Conservation (phyloP, 768 basidiomycete genomes). For the Calocera cornea region DNA sequence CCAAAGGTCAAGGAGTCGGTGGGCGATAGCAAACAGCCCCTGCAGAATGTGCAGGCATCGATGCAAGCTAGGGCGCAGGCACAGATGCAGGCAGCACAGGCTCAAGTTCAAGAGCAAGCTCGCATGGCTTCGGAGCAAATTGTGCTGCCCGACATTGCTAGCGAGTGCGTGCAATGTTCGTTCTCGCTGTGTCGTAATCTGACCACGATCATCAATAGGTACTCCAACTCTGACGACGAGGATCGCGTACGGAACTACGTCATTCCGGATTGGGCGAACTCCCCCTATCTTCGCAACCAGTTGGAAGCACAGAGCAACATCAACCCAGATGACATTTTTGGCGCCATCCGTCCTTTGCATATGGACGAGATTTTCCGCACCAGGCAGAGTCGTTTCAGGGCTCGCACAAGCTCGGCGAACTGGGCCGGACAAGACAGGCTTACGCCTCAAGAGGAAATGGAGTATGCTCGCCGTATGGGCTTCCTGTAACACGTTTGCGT, state of each 20-base stretch:
- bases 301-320: slow-evolving; percentile 72
- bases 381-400: slow-evolving; percentile 67
- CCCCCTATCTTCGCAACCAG: slow-evolving; percentile 68
- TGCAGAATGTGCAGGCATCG: background rate
- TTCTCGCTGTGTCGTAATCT: background rate
- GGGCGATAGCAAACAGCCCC: background rate
- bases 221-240: slow-evolving; percentile 92
- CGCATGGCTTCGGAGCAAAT: slow-evolving; percentile 56
- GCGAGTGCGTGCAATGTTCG: background rate
- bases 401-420: slow-evolving; percentile 86
- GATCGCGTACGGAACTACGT: slow-evolving; percentile 57
- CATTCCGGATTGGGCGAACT: slow-evolving; percentile 82
- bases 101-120: background rate
- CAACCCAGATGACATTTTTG: slow-evolving; percentile 86
- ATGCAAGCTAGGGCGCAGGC: background rate
- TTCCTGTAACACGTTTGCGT: slow-evolving; percentile 24
- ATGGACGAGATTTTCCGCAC: slow-evolving; percentile 92
- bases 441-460: slow-evolving; percentile 68
- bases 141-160: slow-evolving; percentile 59
- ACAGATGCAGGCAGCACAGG: background rate
- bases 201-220: slow-evolving; percentile 25
- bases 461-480: slow-evolving; percentile 86
- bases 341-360: slow-evolving; percentile 64
- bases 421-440: slow-evolving; percentile 89
- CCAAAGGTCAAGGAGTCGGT: background rate